Percentiles rank a stretch among this genome's conserved stretches.
These are phyloP conservation scores for Colletotrichum destructivum DNA, from an alignment of 2,329 filamentous ascomycete species.

Conservation along the genomic window DNA sequence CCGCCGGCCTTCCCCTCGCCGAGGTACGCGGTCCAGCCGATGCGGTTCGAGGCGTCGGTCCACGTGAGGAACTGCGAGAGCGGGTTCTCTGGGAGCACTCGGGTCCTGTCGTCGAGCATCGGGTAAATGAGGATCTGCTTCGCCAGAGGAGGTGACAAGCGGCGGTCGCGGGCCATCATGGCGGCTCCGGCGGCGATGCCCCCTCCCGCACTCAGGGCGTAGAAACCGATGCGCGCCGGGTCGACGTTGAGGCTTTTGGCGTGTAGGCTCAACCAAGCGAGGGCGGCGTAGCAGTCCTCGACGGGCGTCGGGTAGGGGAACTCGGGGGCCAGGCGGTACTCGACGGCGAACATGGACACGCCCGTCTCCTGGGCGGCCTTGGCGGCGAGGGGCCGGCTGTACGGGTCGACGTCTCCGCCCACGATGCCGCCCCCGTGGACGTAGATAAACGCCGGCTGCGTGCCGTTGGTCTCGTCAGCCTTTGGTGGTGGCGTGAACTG, in stretches of 20 bases:
- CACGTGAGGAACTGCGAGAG: conserved; percentile 40
- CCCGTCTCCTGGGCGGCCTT: conserved; percentile 45
- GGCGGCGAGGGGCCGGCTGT: conserved; percentile 32
- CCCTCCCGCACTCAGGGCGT: conserved; percentile 46
- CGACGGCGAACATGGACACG: conserved; percentile 54
- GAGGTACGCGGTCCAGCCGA: conserved; percentile 47
- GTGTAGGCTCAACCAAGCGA: conserved; percentile 48
- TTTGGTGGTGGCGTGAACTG: conserved; percentile 14
- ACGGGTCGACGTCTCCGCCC: conserved; percentile 48
- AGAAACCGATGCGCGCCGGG: conserved; percentile 43
- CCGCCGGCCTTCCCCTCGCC: conserved; percentile 38
- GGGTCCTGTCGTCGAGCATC: conserved; percentile 52
- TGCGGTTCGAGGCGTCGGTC: conserved; percentile 43
- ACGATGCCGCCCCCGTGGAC: conserved; percentile 62
- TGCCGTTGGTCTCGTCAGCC: neutral
- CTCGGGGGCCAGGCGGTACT: conserved; percentile 62
- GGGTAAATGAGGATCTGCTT: conserved; percentile 53
- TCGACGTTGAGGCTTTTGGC: conserved; percentile 44
- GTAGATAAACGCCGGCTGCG: conserved; percentile 53
- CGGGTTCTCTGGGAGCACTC: conserved; percentile 17
- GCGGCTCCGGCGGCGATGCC: conserved; percentile 46
- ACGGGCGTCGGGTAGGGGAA: conserved; percentile 52
- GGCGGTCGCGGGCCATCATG: conserved; percentile 57
- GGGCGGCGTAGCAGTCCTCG: conserved; percentile 54
- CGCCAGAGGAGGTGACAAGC: conserved; percentile 46